Evolutionary conservation across 2,329 filamentous ascomycete genomes (phyloP).

Genomic region (Alternaria metachromatica): DNA sequence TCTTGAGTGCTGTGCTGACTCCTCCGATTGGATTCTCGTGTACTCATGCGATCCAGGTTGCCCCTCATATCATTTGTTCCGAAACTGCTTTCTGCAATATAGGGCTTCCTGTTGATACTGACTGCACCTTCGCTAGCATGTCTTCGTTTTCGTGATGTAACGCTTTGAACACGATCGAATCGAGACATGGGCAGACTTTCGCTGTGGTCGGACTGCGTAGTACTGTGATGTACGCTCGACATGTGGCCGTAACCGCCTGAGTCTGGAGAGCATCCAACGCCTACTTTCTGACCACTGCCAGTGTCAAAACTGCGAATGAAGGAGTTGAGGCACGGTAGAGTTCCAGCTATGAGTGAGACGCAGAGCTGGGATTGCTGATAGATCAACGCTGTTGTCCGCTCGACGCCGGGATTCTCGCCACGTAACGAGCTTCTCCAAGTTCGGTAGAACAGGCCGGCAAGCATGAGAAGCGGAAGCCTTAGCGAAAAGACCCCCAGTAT

Average conservation of each 20-base stretch:
- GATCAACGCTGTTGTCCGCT: neutral
- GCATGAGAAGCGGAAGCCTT: slow-evolving; percentile 24
- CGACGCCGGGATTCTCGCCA: neutral
- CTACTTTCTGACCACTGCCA: neutral
- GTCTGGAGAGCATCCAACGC: neutral
- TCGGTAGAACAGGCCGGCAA: neutral
- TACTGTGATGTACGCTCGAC: neutral
- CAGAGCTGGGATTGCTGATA: neutral
- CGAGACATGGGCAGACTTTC: neutral
- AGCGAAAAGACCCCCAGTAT: slow-evolving; percentile 35
- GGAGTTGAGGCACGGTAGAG: neutral
- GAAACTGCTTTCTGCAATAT: neutral
- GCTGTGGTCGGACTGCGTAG: neutral
- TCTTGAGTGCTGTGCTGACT: slow-evolving; percentile 33
- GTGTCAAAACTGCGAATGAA: neutral
- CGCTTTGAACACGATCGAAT: neutral
- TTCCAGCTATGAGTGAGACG: neutral
- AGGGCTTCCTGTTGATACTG: neutral
- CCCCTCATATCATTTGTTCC: neutral
- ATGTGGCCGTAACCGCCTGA: neutral
- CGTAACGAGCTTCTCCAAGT: neutral
- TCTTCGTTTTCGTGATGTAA: neutral
- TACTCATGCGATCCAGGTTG: neutral
- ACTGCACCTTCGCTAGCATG: neutral
- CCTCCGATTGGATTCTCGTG: slow-evolving; percentile 13